Conservation (phyloP, 164 flowering plant genomes). For the Dillenia suffruticosa region DNA sequence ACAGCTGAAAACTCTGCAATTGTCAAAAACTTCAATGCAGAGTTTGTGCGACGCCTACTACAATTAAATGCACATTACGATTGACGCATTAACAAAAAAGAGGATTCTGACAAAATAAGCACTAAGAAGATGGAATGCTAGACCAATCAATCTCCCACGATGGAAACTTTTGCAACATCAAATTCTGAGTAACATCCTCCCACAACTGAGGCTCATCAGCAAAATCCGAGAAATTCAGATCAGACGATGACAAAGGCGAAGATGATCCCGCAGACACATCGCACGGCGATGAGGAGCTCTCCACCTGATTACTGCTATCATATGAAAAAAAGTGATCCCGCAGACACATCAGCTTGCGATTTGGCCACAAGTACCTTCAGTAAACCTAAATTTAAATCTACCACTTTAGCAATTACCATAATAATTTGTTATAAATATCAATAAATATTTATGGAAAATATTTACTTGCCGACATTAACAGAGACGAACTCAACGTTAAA, state of each 20-base stretch:
- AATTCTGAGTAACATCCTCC: constrained; percentile 36
- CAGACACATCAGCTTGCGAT: no score
- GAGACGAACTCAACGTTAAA: no score
- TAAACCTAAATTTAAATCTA: no score
- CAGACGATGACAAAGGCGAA: constrained; percentile 45
- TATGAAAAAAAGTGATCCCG: no score
- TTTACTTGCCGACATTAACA: no score
- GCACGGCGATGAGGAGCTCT: constrained; percentile 28
- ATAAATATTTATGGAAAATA: no score
- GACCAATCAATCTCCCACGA: constrained; percentile 89
- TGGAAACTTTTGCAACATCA: constrained; percentile 57
- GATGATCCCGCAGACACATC: constrained; percentile 46
- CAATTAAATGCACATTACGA: no score
- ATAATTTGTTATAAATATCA: no score
- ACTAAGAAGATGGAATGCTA: constrained; percentile 32
- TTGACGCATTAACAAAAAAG: no score
- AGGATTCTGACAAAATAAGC: background rate
- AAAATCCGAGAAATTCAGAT: constrained; percentile 43
- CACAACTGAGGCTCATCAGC: constrained; percentile 25
- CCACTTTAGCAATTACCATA: no score
- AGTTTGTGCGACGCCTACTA: no score
- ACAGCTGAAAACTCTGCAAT: constrained; percentile 36
- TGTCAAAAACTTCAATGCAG: constrained; percentile 55
- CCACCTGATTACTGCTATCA: constrained; percentile 26
- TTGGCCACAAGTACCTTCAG: no score